phyloP scores from a whole-genome alignment of 345 rosid species.

The Linum usitatissimum region DNA sequence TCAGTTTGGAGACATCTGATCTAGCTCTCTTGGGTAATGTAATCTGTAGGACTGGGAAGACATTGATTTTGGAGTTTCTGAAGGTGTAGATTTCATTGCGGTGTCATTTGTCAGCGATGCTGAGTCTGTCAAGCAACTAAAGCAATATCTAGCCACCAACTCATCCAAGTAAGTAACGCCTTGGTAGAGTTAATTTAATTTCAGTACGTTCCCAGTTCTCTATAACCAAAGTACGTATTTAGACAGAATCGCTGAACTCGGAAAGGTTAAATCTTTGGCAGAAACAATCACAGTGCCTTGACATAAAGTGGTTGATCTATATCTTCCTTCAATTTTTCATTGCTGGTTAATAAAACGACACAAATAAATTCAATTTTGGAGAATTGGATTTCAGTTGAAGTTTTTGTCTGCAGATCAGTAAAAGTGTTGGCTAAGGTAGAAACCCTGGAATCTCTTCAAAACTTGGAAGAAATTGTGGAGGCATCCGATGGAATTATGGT shows the following conservation, averaged over 20 bases:
- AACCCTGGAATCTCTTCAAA: conserved; percentile 54
- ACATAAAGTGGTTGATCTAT: no score
- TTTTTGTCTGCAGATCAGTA: conserved; percentile 29
- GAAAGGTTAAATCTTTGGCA: not conserved
- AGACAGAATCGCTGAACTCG: not conserved
- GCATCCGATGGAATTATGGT: conserved; percentile 18
- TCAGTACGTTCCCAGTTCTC: not conserved
- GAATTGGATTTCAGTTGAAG: not conserved
- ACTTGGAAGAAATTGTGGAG: conserved; percentile 42
- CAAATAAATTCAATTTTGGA: no score
- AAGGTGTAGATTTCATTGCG: conserved; percentile 56
- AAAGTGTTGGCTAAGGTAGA: conserved; percentile 65
- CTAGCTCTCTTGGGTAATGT: not conserved
- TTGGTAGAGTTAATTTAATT: not conserved
- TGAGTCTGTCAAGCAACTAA: conserved; percentile 39
- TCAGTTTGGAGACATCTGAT: not conserved
- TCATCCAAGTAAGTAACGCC: conserved; percentile 39
- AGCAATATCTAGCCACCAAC: conserved; percentile 39
- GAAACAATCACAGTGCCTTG: not conserved
- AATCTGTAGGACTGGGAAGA: conserved; percentile 55
- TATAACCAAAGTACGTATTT: no score
- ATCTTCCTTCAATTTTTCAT: no score
- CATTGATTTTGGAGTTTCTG: conserved; percentile 47
- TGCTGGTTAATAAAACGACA: no score
- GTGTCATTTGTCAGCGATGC: conserved; percentile 58